Evolutionary conservation across 768 basidiomycete genomes (phyloP), one percentile per base, ranked within the genome.

Genomic region (Mycena floridula): DNA sequence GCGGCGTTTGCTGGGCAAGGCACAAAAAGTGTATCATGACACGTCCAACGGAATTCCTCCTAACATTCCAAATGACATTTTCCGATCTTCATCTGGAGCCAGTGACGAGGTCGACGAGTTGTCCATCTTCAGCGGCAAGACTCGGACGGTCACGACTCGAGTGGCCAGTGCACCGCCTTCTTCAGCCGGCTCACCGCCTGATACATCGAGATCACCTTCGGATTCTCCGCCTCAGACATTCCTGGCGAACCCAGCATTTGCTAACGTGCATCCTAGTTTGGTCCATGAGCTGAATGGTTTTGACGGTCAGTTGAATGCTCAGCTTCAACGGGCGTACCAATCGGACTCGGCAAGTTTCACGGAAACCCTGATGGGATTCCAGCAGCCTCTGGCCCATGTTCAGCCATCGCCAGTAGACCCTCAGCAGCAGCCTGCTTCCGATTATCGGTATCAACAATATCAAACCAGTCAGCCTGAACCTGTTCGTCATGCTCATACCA

Each of bases 111-210:
- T 79, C 44, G 85, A 88, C 56, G 85, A 87, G 54, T 62, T 89
- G 20, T 75, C 78, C 5, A 84, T 88, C 21, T 88, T 88, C 59
- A 78, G 83, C 40, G 86, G 86, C n/a, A 76, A 79, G 54, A 85
- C 79, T 8, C 76, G 83, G 48, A 83, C 77, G 0, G 66, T 87
- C 20, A 64, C 67, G 7, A 80, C 77, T 0, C 77, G 75, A 45
- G 54, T 66, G 5, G 8, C 44, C 2, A 39, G 37, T 25, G 21
- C 43, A 12, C 18, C 47, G 23, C 36, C 40, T n/a, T 15, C 24
- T 18, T 39, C 44, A 13, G 37, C 42, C 20, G 26, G 26, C 9
- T 39, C 28, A 9, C 37, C 37, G 0, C 40, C 25, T 8, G 39
- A 41, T 25, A n/a, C 46, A 24, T 54, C 59, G 27, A 51, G 54